Conservation (phyloP, 306 rosid genomes). For the Senna siamea region DNA sequence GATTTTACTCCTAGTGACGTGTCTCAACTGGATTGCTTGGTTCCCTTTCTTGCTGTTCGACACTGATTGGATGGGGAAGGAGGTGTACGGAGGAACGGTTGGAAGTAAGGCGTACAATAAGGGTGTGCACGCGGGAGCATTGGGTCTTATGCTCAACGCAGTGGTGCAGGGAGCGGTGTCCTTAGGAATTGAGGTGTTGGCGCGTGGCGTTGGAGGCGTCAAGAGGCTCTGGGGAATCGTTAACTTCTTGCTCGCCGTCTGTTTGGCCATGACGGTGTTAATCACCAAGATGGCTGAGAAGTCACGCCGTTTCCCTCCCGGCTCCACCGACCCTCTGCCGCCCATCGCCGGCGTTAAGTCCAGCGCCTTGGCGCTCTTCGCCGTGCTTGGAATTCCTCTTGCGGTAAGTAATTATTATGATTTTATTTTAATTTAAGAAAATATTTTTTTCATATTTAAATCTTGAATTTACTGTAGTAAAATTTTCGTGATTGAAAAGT, state of each 20-base stretch:
- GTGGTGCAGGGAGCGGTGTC: constrained; percentile 68
- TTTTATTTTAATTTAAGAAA: no score
- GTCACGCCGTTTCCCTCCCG: constrained; percentile 6
- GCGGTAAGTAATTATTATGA: constrained; percentile 56
- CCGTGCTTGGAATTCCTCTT: constrained; percentile 53
- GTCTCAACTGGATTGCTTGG: constrained; percentile 90
- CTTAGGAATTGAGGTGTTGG: constrained; percentile 51
- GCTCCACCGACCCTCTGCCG: not conserved
- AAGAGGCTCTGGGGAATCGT: constrained; percentile 81
- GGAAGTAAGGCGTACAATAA: constrained; percentile 51
- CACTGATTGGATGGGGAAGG: constrained; percentile 96
- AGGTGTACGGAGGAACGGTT: constrained; percentile 81
- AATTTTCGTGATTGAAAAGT: no score
- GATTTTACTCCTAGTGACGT: constrained; percentile 75
- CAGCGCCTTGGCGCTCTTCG: constrained; percentile 57
- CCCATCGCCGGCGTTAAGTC: constrained; percentile 40
- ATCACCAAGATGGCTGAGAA: constrained; percentile 57
- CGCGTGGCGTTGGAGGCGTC: constrained; percentile 68
- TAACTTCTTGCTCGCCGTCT: constrained; percentile 60
- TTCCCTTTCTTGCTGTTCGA: constrained; percentile 84
- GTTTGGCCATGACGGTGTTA: constrained; percentile 47
- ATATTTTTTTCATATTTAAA: no score
- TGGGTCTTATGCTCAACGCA: constrained; percentile 81
- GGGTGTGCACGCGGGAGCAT: constrained; percentile 77
- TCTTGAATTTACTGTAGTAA: no score